Percentiles rank a stretch among this genome's conserved stretches.
Conservation (phyloP, 768 basidiomycete species). For the Punctularia strigosozonata region DNA sequence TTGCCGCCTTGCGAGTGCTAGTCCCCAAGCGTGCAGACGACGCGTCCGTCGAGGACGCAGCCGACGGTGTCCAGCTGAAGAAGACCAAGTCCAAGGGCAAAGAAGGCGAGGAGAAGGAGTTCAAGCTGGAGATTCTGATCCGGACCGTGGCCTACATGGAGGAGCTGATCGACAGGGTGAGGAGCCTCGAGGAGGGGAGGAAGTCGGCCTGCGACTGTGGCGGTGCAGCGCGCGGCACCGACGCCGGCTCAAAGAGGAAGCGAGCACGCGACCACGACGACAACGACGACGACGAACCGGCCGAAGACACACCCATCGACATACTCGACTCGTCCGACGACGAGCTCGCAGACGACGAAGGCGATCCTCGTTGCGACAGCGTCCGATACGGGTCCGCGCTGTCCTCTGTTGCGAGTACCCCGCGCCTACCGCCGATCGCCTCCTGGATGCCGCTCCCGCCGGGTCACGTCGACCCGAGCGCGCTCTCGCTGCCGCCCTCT, state of each 20-base stretch:
- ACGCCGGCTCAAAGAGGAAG: not conserved
- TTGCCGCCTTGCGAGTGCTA: slow-evolving; percentile 63
- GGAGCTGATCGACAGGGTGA: slow-evolving; percentile 49
- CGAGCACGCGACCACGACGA: not conserved
- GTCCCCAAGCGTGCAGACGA: slow-evolving; percentile 40
- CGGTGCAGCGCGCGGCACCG: slow-evolving; percentile 13
- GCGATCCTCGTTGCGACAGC: slow-evolving; percentile 9
- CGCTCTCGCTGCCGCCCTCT: slow-evolving; percentile 10
- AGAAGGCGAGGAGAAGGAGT: slow-evolving; percentile 64
- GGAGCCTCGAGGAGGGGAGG: slow-evolving; percentile 18
- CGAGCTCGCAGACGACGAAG: no score
- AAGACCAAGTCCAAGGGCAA: slow-evolving; percentile 13
- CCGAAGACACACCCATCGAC: no score
- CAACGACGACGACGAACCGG: slow-evolving; percentile 12
- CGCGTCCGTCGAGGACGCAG: slow-evolving; percentile 19
- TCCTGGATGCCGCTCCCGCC: slow-evolving; percentile 55
- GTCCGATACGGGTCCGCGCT: slow-evolving; percentile 10
- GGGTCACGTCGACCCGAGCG: slow-evolving; percentile 17
- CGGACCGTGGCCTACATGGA: slow-evolving; percentile 72
- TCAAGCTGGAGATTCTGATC: slow-evolving; percentile 85
- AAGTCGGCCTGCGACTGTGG: slow-evolving; percentile 4
- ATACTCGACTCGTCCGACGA: no score
- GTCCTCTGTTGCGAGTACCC: slow-evolving; percentile 6
- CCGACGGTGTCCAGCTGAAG: slow-evolving; percentile 22
- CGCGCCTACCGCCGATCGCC: slow-evolving; percentile 54